Evolutionary conservation across 495 filamentous ascomycete genomes (phyloP).

Genomic region (Terfezia boudieri): DNA sequence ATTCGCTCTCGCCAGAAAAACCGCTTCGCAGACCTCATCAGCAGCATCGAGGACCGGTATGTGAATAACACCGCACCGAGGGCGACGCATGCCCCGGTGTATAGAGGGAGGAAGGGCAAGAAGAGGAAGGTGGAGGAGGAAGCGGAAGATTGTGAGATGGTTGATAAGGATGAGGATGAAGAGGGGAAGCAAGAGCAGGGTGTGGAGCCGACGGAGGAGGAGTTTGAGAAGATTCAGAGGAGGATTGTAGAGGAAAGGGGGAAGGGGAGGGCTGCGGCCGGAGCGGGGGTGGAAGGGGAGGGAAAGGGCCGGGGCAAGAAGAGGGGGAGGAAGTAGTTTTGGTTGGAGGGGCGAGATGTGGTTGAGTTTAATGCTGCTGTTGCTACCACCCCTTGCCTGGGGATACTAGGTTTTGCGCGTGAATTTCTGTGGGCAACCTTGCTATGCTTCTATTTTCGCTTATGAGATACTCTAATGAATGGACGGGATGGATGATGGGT

Average conservation of each 20-base stretch:
- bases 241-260: conserved; percentile 25
- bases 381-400: too few species aligned
- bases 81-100: not conserved
- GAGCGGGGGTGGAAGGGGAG: not conserved
- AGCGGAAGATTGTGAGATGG: conserved; percentile 28
- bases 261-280: conserved; percentile 5
- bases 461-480: too few species aligned
- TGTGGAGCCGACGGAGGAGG: conserved; percentile 41
- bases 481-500: too few species aligned
- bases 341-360: not conserved
- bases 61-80: conserved; percentile 23
- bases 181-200: conserved; percentile 10
- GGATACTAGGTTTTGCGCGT: too few species aligned
- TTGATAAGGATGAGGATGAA: conserved; percentile 22
- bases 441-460: too few species aligned
- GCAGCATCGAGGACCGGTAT: conserved; percentile 54
- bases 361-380: not conserved
- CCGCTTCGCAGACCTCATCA: conserved; percentile 35
- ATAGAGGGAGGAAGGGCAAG: conserved; percentile 16
- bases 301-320: not conserved
- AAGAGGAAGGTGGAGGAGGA: conserved; percentile 29
- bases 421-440: too few species aligned
- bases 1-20: conserved; percentile 34
- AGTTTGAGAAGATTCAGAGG: conserved; percentile 33
- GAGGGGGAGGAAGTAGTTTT: not conserved